Base-by-base conservation (phyloP, 164 flowering plant genomes). In the Piper longum region DNA sequence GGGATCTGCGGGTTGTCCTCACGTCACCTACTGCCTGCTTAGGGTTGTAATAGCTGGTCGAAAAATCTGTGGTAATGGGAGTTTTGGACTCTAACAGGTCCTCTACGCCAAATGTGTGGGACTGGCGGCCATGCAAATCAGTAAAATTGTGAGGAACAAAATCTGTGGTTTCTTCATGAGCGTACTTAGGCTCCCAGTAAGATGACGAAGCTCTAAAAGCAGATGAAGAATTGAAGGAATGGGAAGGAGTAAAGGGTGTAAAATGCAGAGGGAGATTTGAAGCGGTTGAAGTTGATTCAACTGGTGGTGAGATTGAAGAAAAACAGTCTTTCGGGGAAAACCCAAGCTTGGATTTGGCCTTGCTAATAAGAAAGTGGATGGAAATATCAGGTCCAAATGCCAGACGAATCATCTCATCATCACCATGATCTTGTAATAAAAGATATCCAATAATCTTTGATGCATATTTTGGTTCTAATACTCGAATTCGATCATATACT, bases 391-490 rank as follows among this genome's bases (percentile, higher is more conserved):
- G 82, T 41, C 80, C 79, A 41, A 72, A 70, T 16, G 98, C 98
- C 58, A 86, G 67, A 3, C 83, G 66, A 16, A 80, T 77, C 85
- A 92, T 85, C 42, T 89, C 87, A 16, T 75, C 73, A 0, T 83
- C 89, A 6, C 78, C 73, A 62, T 69, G 63, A 19, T 76, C 89
- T 62, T 82, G 79, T 52, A 87, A 64, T 36, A 83, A 80, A 54
- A 92, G 70, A 64, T 70, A 82, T 1, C 93, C 91, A 5, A 85
- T 75, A 56, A 89, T 86, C 68, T 81, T 85, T 13, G 81, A 68
- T 13, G 66, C 82, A 70, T 80, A 61, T 12, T 88, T 90, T 5
- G 95, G 88, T 54, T 88, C 93, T 14, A 83, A 13, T 14, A 70
- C 72, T 64, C 77, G 73, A 41, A 91, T 79, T 71, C 85, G 78